These are phyloP conservation scores for Alternaria ventricosa DNA, from an alignment of 2,329 filamentous ascomycete species.

Conservation along the genomic window DNA sequence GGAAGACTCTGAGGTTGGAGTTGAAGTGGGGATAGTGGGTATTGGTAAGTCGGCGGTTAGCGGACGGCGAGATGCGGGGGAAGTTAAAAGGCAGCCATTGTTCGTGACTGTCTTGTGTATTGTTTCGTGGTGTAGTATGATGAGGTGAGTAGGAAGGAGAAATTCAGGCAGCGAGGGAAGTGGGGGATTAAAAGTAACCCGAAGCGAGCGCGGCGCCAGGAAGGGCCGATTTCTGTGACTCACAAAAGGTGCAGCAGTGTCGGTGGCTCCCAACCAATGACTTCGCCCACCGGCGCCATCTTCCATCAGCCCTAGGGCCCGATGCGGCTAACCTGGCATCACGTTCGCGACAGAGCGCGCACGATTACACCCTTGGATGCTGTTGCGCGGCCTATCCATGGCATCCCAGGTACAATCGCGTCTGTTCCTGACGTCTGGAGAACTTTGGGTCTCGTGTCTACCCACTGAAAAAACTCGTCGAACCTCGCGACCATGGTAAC, in stretches of 20 bases:
- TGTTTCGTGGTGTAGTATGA: constrained; percentile 25
- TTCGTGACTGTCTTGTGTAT: constrained; percentile 41
- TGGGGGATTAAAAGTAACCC: constrained; percentile 31
- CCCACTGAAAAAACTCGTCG: background rate
- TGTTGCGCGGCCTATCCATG: constrained; percentile 1
- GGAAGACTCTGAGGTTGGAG: constrained; percentile 49
- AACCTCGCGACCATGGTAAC: background rate
- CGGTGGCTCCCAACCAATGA: constrained; percentile 17
- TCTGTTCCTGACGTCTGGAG: background rate
- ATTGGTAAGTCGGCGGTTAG: constrained; percentile 36
- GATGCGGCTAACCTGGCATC: constrained; percentile 1
- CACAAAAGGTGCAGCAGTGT: constrained; percentile 24
- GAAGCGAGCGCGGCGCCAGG: constrained; percentile 26
- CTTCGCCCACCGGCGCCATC: background rate
- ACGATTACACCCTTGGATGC: background rate
- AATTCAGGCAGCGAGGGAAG: constrained; percentile 42
- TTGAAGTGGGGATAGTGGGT: constrained; percentile 35
- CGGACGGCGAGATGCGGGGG: constrained; percentile 32
- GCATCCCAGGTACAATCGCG: background rate
- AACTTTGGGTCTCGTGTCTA: background rate
- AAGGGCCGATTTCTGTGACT: constrained; percentile 25
- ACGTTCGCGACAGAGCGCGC: constrained; percentile 4
- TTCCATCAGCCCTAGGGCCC: constrained; percentile 23
- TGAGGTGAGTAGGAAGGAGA: constrained; percentile 30
- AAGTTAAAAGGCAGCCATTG: constrained; percentile 51